These are phyloP conservation scores for Cyphellophora attinorum DNA, from an alignment of 2,329 filamentous ascomycete genomes.

Conservation along the genomic window DNA sequence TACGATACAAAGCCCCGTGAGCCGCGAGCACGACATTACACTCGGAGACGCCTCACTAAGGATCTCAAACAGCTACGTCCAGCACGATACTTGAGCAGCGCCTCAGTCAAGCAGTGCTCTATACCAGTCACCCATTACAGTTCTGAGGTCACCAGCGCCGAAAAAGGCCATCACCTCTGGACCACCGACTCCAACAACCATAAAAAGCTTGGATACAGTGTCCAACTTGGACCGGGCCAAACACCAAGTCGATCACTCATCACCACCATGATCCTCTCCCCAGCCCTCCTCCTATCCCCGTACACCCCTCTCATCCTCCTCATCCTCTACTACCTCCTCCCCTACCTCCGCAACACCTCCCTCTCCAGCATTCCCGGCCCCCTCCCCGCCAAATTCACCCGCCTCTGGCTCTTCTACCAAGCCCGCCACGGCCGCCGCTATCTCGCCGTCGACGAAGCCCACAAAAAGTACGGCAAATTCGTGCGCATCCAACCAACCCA, in stretches of 20 bases:
- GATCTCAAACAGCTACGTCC: too few species aligned
- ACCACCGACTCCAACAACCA: too few species aligned
- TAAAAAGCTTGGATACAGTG: too few species aligned
- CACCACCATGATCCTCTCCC: constrained; percentile 11
- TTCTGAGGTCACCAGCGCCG: too few species aligned
- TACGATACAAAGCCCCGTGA: too few species aligned
- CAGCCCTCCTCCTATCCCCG: constrained; percentile 14
- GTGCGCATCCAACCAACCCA: constrained; percentile 79
- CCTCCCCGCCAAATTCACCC: constrained; percentile 55
- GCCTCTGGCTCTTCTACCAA: constrained; percentile 68
- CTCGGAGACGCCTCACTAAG: too few species aligned
- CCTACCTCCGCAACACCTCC: constrained; percentile 46
- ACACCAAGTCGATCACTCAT: constrained; percentile 2
- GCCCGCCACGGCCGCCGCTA: constrained; percentile 58
- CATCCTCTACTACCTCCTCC: constrained; percentile 46
- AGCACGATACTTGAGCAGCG: too few species aligned
- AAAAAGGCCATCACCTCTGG: too few species aligned
- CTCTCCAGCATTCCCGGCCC: constrained; percentile 44
- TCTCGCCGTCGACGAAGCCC: constrained; percentile 56
- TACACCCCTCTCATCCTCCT: constrained; percentile 39
- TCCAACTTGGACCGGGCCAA: too few species aligned
- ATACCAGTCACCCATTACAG: too few species aligned
- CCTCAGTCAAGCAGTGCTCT: too few species aligned
- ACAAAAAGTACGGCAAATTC: constrained; percentile 68
- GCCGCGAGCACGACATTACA: too few species aligned